Percentiles rank a stretch among this genome's conserved stretches.
phyloP scores from a whole-genome alignment of 495 filamentous ascomycete species.

The Aspergillus indologenus region DNA sequence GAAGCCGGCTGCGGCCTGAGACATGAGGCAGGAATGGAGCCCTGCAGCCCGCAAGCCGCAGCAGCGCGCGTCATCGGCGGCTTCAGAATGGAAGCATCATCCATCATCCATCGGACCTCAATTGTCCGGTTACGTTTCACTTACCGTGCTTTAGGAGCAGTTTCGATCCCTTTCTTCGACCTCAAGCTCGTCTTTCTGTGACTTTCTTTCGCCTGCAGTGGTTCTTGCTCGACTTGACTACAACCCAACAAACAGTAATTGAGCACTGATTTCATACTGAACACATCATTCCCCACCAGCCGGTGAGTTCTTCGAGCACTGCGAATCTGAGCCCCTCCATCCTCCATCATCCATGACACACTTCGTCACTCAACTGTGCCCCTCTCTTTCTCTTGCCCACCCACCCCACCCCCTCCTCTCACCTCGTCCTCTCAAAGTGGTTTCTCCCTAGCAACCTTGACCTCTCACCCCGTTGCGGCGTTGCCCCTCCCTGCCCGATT shows the following conservation, averaged over 20 bases:
- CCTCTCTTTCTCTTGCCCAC: background rate
- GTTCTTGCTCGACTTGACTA: background rate
- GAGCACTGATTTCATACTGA: slow-evolving; percentile 28
- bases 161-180: slow-evolving; percentile 12
- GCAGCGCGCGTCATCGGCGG: slow-evolving; percentile 17
- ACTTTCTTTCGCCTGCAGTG: slow-evolving; percentile 14
- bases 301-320: slow-evolving; percentile 30
- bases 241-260: slow-evolving; percentile 3
- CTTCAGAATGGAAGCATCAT: slow-evolving; percentile 10
- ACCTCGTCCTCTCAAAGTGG: background rate
- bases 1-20: slow-evolving; percentile 18
- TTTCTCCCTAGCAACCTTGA: slow-evolving; percentile 3
- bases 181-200: slow-evolving; percentile 12
- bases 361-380: background rate
- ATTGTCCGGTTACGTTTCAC: background rate
- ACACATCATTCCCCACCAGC: slow-evolving; percentile 30
- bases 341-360: slow-evolving; percentile 6
- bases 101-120: slow-evolving; percentile 21
- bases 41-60: too few species aligned
- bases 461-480: background rate
- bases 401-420: too few species aligned
- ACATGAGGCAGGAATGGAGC: background rate
- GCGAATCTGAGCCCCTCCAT: slow-evolving; percentile 1
- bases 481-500: slow-evolving; percentile 24
- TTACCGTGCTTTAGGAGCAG: slow-evolving; percentile 7